Evolutionary conservation across 306 rosid species (phyloP), one percentile per base, ranked within the genome.

Genomic region (Ziziphus jujuba): DNA sequence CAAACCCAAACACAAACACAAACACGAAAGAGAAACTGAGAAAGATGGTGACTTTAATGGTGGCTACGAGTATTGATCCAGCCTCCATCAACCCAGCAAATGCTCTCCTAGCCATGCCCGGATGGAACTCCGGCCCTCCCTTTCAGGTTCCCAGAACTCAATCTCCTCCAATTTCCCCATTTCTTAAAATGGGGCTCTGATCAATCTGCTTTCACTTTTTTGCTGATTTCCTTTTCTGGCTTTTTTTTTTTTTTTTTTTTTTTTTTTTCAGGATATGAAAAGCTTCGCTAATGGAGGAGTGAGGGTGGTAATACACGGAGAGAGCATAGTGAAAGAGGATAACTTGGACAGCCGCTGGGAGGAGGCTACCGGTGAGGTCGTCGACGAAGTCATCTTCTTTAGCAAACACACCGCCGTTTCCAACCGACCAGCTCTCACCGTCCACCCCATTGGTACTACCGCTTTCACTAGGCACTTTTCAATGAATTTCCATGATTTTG

Each of bases 11-110:
- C 16, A 51, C 49, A 23, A n/a, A n/a, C 38, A n/a, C 15, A 48
- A 40, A 24, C 59, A n/a, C n/a, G n/a, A n/a, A n/a, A n/a, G n/a
- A n/a, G n/a, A n/a, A n/a, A n/a, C n/a, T n/a, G 56, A 56, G 34
- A 82, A 44, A 60, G 40, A 78, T 93, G 99, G 96, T 88, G 89
- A 51, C 77, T 36, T 82, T 93, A 55, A 43, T 93, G 2, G 97
- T 90, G 40, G 97, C 99, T 45, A 93, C 99, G 31, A 83, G 83
- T 4, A 33, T 75, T 21, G 99, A 93, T 73, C 96, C 92, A 2
- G 98, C 97, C 25, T 93, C 99, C 13, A 65, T 93, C 78, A 90
- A 93, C 85, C 99, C 98, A 0, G 91, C 90, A 48, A 81, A 81
- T n/a, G 89, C 77, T 33, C 88, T 93, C 8, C 75, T 93, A 40